Evolutionary conservation across 495 filamentous ascomycete genomes (phyloP), one percentile per base, ranked within the genome.

Genomic region (Sabuloglossum arenarium): DNA sequence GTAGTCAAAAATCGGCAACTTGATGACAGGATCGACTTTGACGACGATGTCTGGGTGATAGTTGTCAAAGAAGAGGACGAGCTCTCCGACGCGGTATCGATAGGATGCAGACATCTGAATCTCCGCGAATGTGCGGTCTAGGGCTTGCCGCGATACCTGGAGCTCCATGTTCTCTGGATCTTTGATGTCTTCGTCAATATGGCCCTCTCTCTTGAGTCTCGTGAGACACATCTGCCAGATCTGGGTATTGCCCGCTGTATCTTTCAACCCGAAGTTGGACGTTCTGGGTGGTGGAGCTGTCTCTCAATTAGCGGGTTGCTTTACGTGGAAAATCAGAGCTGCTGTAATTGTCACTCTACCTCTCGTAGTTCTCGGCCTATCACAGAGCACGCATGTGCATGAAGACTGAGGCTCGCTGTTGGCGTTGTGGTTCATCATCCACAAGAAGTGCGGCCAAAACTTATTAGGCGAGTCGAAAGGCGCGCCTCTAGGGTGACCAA

Each of bases 391-490:
- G 64, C 71, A 73, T 50, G 64, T 25, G 49, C 73, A 75, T n/a
- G n/a, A n/a, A n/a, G n/a, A n/a, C n/a, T n/a, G n/a, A 6, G 62
- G 62, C 54, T 23, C 9, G 16, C 31, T 16, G 30, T 1, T 28
- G 5, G 24, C 10, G 11, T 10, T 32, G 43, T 74, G 66, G 6
- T 69, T 72, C 73, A 80, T 78, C 25, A 82, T 61, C 65, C 70
- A 70, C 49, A 64, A 66, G 63, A 81, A 81, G 58, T 83, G 79
- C 0, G 72, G 71, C 29, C 72, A 78, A 63, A 81, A 82, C 6
- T 70, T 62, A 6, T 67, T 64, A 0, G 73, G 68, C 0, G 78
- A 80, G 25, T 51, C 47, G 28, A 51, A 51, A 0, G 24, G 23
- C 0, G 59, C 64, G 0, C 60, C 65, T 23, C 30, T 54, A 6